Evolutionary conservation across 805 yeast genomes (phyloP).

Genomic region (Yarrowia osloensis): DNA sequence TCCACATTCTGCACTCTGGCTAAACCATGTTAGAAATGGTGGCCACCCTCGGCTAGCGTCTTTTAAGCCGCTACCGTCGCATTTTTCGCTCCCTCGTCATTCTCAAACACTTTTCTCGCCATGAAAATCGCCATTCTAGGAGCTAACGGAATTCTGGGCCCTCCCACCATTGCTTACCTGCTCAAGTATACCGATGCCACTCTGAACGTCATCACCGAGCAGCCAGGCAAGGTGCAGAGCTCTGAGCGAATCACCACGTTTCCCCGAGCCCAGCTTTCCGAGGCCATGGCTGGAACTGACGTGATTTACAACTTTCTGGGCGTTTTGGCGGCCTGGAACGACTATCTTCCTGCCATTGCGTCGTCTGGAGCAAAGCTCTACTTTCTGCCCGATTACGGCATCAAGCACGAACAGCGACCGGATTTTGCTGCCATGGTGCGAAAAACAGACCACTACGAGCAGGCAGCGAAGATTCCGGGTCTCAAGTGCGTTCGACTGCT

Average conservation of each 20-base stretch:
- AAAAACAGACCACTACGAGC: slow-evolving; percentile 9
- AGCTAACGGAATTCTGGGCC: slow-evolving; percentile 14
- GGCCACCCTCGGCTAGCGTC: neutral
- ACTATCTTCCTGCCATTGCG: neutral
- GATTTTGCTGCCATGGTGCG: slow-evolving; percentile 19
- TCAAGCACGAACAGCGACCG: slow-evolving; percentile 15
- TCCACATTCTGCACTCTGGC: neutral
- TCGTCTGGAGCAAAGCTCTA: slow-evolving; percentile 6
- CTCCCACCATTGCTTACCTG: neutral
- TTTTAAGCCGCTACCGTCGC: neutral
- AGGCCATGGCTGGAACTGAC: neutral
- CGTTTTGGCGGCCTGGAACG: slow-evolving; percentile 1
- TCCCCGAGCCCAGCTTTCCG: neutral
- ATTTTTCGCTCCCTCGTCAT: neutral
- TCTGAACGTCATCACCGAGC: neutral
- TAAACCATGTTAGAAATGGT: slow-evolving; percentile 2
- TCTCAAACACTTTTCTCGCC: too few relatives aligned
- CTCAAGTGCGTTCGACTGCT: slow-evolving; percentile 17
- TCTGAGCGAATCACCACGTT: neutral
- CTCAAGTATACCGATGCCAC: neutral
- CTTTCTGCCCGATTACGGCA: slow-evolving; percentile 8
- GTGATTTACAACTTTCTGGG: slow-evolving; percentile 24
- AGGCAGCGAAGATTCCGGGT: neutral
- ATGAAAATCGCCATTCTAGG: slow-evolving; percentile 13
- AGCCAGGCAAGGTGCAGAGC: neutral